Evolutionary conservation across 345 rosid genomes (phyloP), one percentile per base, ranked within the genome.

Genomic region (Gossypium longicalyx): DNA sequence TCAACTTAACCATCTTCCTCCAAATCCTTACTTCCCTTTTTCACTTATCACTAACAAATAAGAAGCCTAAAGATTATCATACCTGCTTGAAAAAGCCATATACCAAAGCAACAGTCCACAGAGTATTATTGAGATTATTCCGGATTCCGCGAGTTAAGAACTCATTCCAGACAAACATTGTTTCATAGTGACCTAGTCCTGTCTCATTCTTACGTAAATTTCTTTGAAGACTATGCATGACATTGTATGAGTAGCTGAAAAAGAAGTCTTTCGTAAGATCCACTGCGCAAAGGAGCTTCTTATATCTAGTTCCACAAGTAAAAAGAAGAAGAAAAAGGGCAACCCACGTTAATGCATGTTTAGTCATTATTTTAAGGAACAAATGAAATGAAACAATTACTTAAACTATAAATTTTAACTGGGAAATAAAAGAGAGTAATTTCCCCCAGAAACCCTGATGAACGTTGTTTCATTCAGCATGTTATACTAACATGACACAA

Each of bases 21-120:
- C 70, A 65, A 19, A 65, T 65, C 52, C 52, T 48, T 48, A 48
- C 52, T 48, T 2, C 3, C 52, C 52, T 48, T 48, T 48, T 48
- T 48, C 52, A 48, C 52, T 48, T 48, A 15, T 48, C 52, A 12
- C 47, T 67, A 44, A 71, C 56, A 47, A 52, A 12, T n/a, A 57
- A 22, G 15, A 72, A 11, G 57, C 41, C 23, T 13, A 43, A 43
- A 72, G 44, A 3, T 11, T 71, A 71, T 23, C 61, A 73, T 86
- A 95, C 99, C 98, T 95, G 98, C 83, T 90, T 90, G 83, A 94
- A 94, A 81, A 91, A 94, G 79, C 98, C 98, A 83, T 94, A 84
- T 3, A 92, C 96, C 75, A 92, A 82, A 77, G 98, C 98, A 80
- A 93, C 92, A 17, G 99, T 91, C 99, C 99, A 95, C 76, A 81